A percentile compares a stretch with the other conserved stretches of the same genome.
phyloP scores from a whole-genome alignment of 805 yeast species.

The Candida tibetensis region DNA sequence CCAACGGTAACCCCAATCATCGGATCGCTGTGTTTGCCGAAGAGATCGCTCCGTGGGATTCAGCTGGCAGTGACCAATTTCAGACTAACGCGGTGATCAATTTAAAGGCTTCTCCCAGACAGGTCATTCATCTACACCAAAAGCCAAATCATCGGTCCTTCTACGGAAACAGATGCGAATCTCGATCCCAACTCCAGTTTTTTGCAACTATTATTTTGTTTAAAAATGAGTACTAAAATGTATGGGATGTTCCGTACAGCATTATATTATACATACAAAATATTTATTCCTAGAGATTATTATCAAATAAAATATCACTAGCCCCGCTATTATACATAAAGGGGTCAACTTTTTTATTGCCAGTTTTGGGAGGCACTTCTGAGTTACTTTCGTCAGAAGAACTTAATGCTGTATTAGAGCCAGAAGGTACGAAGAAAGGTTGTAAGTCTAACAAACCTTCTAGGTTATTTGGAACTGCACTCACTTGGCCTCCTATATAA shows the following conservation, averaged over 20 bases:
- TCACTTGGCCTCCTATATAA: not conserved
- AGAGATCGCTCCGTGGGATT: conserved; percentile 18
- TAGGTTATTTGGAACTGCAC: conserved; percentile 3
- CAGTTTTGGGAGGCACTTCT: conserved; percentile 5
- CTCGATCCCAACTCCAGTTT: no score
- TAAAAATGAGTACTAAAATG: no score
- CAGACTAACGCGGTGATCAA: conserved; percentile 22
- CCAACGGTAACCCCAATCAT: conserved; percentile 47
- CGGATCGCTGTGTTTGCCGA: conserved; percentile 61
- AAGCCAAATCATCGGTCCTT: conserved; percentile 41
- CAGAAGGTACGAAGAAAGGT: conserved; percentile 15
- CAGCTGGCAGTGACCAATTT: not conserved
- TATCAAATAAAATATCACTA: conserved; percentile 15
- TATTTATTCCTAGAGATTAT: conserved; percentile 7
- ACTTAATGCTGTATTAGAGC: not conserved
- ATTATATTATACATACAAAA: not conserved
- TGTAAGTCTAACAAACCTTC: conserved; percentile 14
- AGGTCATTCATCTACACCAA: conserved; percentile 36
- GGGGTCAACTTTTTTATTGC: conserved; percentile 11
- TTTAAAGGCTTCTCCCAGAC: conserved; percentile 37
- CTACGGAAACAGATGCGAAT: no score
- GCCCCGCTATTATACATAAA: conserved; percentile 17
- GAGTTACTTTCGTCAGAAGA: conserved; percentile 6
- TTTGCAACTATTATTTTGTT: no score
- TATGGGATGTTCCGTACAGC: no score